Conservation (phyloP, 2,329 filamentous ascomycete genomes). For the Alternaria alternata region DNA sequence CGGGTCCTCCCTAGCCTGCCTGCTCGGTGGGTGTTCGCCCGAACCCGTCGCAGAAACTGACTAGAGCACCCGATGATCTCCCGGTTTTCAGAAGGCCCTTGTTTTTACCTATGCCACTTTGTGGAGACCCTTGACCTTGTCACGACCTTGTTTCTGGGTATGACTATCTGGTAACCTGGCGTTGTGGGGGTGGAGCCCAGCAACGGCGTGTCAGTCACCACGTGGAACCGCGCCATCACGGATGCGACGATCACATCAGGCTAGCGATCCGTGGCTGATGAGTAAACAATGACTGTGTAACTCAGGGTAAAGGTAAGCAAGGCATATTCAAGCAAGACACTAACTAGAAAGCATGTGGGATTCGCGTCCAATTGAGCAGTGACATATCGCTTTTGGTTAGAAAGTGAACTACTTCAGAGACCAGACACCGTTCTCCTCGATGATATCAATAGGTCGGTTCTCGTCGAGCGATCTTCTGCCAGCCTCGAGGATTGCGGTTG, state of each 20-base stretch:
- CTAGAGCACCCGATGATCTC: conserved; percentile 6
- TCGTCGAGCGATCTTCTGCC: conserved; percentile 86
- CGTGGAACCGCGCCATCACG: conserved; percentile 8
- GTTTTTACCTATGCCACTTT: conserved; percentile 11
- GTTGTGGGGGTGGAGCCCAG: conserved; percentile 5
- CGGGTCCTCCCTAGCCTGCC: conserved; percentile 5
- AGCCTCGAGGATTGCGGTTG: conserved; percentile 89
- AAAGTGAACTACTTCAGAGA: conserved; percentile 62
- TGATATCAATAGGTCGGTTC: conserved; percentile 77
- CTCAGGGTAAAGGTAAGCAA: conserved; percentile 3
- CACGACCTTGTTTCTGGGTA: conserved; percentile 2
- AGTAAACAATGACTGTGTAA: neutral
- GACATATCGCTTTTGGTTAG: neutral
- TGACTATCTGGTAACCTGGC: neutral
- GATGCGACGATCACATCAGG: conserved; percentile 3
- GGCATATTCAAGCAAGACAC: neutral
- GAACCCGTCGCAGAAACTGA: conserved; percentile 9
- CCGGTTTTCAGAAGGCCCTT: conserved; percentile 9
- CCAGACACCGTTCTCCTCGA: conserved; percentile 72
- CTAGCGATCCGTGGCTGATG: neutral
- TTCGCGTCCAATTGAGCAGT: neutral
- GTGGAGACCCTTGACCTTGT: conserved; percentile 8
- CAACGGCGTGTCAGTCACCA: conserved; percentile 9
- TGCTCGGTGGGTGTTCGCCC: conserved; percentile 12
- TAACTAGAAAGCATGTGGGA: neutral